phyloP scores from a whole-genome alignment of 306 rosid genomes.

The Trichosanthes cucumerina region DNA sequence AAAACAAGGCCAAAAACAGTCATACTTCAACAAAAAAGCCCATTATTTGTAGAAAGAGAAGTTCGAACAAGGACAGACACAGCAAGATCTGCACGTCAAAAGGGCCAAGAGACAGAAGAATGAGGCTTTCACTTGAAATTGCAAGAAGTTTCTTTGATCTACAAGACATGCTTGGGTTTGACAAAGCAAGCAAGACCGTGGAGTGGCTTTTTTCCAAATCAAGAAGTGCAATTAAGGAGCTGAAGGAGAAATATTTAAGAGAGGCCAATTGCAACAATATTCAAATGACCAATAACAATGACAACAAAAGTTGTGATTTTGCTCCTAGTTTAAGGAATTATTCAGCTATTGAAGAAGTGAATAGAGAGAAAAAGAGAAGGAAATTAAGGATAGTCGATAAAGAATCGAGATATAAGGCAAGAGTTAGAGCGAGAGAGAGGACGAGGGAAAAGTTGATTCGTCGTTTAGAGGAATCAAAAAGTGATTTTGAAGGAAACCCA shows the following conservation, averaged over 20 bases:
- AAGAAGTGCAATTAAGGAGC: conserved; percentile 30
- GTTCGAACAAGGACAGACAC: conserved; percentile 43
- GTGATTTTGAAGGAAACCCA: neutral
- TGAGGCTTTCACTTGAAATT: conserved; percentile 45
- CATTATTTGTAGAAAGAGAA: conserved; percentile 16
- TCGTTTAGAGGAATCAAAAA: neutral
- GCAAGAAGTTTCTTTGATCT: conserved; percentile 49
- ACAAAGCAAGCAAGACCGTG: conserved; percentile 46
- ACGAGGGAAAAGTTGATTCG: conserved; percentile 28
- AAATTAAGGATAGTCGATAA: conserved; percentile 16
- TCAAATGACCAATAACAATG: neutral
- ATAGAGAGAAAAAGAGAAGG: conserved; percentile 7
- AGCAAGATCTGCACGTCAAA: conserved; percentile 51
- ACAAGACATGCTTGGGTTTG: conserved; percentile 50
- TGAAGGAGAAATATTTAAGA: conserved; percentile 9
- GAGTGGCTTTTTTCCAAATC: conserved; percentile 46
- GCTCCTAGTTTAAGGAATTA: neutral
- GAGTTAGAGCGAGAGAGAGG: conserved; percentile 46
- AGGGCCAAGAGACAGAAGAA: conserved; percentile 45
- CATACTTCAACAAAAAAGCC: neutral
- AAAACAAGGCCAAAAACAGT: neutral
- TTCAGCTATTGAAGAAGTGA: neutral
- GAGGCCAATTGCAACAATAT: neutral
- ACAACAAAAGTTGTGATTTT: conserved; percentile 1
- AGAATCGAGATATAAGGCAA: conserved; percentile 37